Percentiles rank a stretch among this genome's conserved stretches.
Conservation (phyloP, 805 yeast genomes). For the Lipomyces yamanashiensis region DNA sequence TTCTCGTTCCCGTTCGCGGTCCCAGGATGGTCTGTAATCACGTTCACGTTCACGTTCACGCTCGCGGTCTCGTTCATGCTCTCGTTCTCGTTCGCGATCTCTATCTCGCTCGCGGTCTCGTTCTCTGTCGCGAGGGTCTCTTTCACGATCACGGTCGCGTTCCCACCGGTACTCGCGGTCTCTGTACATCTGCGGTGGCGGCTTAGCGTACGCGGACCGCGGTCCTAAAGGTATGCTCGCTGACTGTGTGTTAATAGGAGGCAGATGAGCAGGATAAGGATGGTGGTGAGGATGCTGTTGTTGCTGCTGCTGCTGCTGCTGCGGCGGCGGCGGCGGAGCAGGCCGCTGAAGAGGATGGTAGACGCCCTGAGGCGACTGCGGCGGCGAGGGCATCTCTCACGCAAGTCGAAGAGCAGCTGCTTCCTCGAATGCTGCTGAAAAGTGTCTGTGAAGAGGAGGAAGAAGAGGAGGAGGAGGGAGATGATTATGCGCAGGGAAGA, state of each 20-base stretch:
- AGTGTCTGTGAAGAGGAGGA: not conserved
- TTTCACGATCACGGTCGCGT: constrained; percentile 10
- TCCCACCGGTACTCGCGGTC: constrained; percentile 11
- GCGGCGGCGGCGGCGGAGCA: constrained; percentile 3
- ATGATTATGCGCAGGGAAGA: not conserved
- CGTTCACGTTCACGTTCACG: constrained; percentile 21
- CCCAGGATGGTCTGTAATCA: constrained; percentile 15
- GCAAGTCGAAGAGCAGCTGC: not conserved
- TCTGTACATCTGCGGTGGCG: constrained; percentile 1
- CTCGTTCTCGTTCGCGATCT: constrained; percentile 15
- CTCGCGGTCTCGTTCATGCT: constrained; percentile 15
- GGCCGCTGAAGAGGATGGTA: constrained; percentile 21
- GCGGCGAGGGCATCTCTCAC: constrained; percentile 18
- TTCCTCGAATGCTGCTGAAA: not conserved
- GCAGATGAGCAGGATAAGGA: not conserved
- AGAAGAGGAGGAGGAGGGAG: not conserved
- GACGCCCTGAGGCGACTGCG: constrained; percentile 25
- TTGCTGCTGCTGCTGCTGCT: not conserved
- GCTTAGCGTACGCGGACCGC: constrained; percentile 1
- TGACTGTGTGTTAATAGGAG: constrained; percentile 11
- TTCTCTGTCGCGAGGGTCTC: not conserved
- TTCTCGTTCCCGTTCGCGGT: constrained; percentile 20
- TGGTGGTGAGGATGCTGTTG: not conserved
- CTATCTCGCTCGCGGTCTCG: constrained; percentile 24
- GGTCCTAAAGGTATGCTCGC: constrained; percentile 8